phyloP scores from a whole-genome alignment of 768 basidiomycete genomes.

The Serpula lacrymans region DNA sequence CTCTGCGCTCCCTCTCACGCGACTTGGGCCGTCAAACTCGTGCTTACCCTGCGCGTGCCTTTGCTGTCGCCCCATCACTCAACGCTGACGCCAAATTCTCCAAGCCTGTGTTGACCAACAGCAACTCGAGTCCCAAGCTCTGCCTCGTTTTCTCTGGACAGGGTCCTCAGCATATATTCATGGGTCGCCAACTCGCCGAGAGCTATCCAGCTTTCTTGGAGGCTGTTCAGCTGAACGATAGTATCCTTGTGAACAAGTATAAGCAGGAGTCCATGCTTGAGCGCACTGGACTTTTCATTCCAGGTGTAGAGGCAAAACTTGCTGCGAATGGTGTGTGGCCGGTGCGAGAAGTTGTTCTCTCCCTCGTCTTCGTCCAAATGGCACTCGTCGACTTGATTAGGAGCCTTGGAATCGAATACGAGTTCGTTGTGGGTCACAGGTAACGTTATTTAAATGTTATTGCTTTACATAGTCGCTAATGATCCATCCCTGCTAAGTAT shows the following conservation, averaged over 20 bases:
- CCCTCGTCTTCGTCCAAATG: slow-evolving; percentile 31
- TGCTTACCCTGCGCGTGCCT: slow-evolving; percentile 24
- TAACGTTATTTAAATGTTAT: slow-evolving; percentile 8
- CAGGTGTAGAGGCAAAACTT: slow-evolving; percentile 20
- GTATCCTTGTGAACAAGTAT: slow-evolving; percentile 25
- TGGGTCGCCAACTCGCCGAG: slow-evolving; percentile 34
- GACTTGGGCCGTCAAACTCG: slow-evolving; percentile 26
- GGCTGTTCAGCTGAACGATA: slow-evolving; percentile 28
- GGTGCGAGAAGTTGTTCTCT: slow-evolving; percentile 29
- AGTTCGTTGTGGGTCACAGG: slow-evolving; percentile 33
- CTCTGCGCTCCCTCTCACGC: slow-evolving; percentile 24
- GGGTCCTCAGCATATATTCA: slow-evolving; percentile 32
- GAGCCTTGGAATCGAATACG: slow-evolving; percentile 27
- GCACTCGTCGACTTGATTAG: slow-evolving; percentile 31
- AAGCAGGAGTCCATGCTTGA: slow-evolving; percentile 29
- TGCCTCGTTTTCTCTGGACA: slow-evolving; percentile 34
- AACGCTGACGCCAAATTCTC: slow-evolving; percentile 24
- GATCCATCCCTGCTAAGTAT: slow-evolving; percentile 3
- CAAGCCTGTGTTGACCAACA: slow-evolving; percentile 22
- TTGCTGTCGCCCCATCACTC: slow-evolving; percentile 20
- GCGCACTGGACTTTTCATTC: slow-evolving; percentile 30
- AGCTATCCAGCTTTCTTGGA: slow-evolving; percentile 28
- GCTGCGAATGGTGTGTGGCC: slow-evolving; percentile 27
- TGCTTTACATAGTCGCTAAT: background rate
- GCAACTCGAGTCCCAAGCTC: slow-evolving; percentile 22